Evolutionary conservation across 106 monocot genomes (phyloP).

Genomic region (Platanthera zijinensis): DNA sequence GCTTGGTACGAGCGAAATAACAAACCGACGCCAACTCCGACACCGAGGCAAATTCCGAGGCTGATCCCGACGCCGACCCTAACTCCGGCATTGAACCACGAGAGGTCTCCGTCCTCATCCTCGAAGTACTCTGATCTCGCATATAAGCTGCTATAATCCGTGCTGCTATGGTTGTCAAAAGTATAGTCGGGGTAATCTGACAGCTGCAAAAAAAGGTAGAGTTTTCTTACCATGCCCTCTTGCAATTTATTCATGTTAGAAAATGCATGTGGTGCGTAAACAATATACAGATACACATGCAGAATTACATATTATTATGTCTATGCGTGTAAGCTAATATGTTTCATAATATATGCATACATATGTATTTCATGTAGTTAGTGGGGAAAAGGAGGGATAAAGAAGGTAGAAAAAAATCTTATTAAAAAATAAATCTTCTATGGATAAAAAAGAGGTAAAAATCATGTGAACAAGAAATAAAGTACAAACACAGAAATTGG

Average conservation of each 20-base stretch:
- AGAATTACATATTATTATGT: too few relatives aligned
- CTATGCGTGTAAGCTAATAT: too few relatives aligned
- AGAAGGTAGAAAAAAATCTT: too few relatives aligned
- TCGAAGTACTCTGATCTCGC: constrained; percentile 31
- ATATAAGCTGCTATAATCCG: constrained; percentile 39
- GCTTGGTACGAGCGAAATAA: constrained; percentile 45
- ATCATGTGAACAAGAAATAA: too few relatives aligned
- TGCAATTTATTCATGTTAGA: neutral
- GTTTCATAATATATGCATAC: too few relatives aligned
- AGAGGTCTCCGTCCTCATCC: constrained; percentile 62
- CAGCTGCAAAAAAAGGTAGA: constrained; percentile 30
- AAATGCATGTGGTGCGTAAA: neutral
- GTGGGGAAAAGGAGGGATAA: too few relatives aligned
- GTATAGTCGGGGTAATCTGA: constrained; percentile 25
- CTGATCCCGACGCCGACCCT: constrained; percentile 59
- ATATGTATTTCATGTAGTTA: too few relatives aligned
- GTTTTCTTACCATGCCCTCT: neutral
- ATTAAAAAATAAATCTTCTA: too few relatives aligned
- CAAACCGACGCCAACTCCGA: constrained; percentile 62
- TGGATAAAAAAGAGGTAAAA: too few relatives aligned
- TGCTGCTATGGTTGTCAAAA: constrained; percentile 25
- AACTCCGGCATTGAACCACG: constrained; percentile 82
- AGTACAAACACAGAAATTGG: too few relatives aligned
- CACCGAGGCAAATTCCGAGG: constrained; percentile 58
- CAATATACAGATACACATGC: too few relatives aligned